Percentiles rank a stretch among this genome's conserved stretches.
These are phyloP conservation scores for Kurtzmaniella fragi DNA, from an alignment of 805 yeast species.

Conservation along the genomic window DNA sequence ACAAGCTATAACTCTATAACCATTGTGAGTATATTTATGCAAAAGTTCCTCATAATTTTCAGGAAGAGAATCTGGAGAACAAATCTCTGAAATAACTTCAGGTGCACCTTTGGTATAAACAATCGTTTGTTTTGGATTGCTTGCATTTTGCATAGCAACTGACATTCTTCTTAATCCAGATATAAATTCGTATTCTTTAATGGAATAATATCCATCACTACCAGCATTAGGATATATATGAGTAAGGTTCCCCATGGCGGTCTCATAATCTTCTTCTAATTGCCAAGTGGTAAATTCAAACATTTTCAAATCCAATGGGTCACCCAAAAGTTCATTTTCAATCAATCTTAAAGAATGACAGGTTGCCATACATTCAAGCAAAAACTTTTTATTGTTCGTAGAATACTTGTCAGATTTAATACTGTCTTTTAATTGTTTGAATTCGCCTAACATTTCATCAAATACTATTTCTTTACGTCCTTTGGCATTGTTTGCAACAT, in stretches of 20 bases:
- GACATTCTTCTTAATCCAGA: conserved; percentile 88
- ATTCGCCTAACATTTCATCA: conserved; percentile 18
- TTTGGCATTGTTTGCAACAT: conserved; percentile 35
- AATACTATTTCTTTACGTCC: conserved; percentile 37
- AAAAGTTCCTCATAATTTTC: conserved; percentile 65
- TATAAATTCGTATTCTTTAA: conserved; percentile 71
- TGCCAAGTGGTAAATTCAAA: conserved; percentile 83
- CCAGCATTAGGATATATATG: conserved; percentile 10
- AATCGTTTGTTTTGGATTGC: conserved; percentile 5
- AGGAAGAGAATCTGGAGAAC: conserved; percentile 70
- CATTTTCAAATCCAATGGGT: conserved; percentile 91
- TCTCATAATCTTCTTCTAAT: conserved; percentile 60
- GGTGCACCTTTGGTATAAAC: conserved; percentile 93
- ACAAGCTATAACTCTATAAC: conserved; percentile 93
- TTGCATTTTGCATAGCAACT: conserved; percentile 51
- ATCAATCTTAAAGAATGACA: conserved; percentile 85
- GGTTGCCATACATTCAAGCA: conserved; percentile 52
- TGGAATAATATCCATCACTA: conserved; percentile 24
- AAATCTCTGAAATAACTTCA: conserved; percentile 79
- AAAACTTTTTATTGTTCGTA: conserved; percentile 24
- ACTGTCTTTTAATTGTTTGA: conserved; percentile 6
- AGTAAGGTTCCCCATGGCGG: conserved; percentile 14
- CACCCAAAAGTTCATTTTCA: conserved; percentile 82
- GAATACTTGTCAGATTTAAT: conserved; percentile 12
- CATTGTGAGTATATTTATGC: conserved; percentile 85